Evolutionary conservation across 2,329 filamentous ascomycete species (phyloP).

Genomic region (Xylaria sp.): DNA sequence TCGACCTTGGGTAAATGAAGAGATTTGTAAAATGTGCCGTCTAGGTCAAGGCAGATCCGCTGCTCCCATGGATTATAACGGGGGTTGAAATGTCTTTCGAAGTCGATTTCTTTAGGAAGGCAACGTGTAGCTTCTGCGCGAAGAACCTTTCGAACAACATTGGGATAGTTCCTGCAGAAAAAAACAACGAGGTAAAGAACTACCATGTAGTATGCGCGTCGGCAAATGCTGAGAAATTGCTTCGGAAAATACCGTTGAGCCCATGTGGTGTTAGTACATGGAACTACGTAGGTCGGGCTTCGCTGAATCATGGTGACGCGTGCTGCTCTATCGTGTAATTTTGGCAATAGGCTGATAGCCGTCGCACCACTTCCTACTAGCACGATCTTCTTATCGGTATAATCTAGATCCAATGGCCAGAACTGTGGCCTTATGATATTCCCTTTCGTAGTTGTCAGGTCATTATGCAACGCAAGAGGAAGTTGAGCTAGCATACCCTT

Average conservation of each 20-base stretch:
- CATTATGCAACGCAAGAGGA: too few relatives aligned
- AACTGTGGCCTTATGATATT: slow-evolving; percentile 65
- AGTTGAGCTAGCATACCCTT: slow-evolving; percentile 51
- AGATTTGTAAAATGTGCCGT: slow-evolving; percentile 52
- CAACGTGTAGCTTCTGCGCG: not conserved
- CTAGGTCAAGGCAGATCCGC: slow-evolving; percentile 64
- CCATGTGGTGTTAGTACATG: slow-evolving; percentile 40
- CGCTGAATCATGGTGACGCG: slow-evolving; percentile 82
- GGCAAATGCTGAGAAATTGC: slow-evolving; percentile 42
- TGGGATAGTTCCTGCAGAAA: not conserved
- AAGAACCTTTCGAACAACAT: not conserved
- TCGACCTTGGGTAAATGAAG: slow-evolving; percentile 43
- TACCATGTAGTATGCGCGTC: slow-evolving; percentile 32
- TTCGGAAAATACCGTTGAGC: not conserved
- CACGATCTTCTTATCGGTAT: slow-evolving; percentile 68
- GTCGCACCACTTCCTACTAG: slow-evolving; percentile 81
- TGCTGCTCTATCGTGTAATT: slow-evolving; percentile 65
- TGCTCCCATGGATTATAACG: slow-evolving; percentile 69
- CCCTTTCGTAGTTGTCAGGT: slow-evolving; percentile 61
- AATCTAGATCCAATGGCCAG: slow-evolving; percentile 72
- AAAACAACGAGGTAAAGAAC: not conserved
- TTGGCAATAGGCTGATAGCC: slow-evolving; percentile 75
- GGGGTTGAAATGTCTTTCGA: slow-evolving; percentile 56
- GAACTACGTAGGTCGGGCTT: slow-evolving; percentile 70
- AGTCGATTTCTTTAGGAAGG: slow-evolving; percentile 43